A percentile compares a stretch with the other conserved stretches of the same genome.
These are phyloP conservation scores for Parastagonospora avenae DNA, from an alignment of 2,329 filamentous ascomycete genomes.

Conservation along the genomic window DNA sequence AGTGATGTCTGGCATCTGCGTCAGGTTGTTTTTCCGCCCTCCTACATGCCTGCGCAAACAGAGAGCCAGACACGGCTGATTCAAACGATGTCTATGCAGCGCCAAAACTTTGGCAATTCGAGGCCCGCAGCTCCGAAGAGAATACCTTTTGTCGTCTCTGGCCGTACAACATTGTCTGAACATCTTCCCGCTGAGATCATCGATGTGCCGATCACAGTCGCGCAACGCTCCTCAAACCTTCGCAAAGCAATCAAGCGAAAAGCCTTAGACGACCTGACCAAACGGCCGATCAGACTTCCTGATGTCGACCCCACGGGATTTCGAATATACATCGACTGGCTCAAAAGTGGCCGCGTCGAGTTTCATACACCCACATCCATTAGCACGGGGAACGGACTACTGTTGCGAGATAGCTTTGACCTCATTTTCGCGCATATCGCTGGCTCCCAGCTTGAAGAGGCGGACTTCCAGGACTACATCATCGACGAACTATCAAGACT, in stretches of 20 bases:
- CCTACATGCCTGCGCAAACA: neutral
- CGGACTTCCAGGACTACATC: conserved; percentile 17
- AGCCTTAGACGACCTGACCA: neutral
- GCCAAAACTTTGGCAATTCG: neutral
- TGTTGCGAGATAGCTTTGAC: conserved; percentile 13
- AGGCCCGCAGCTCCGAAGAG: neutral
- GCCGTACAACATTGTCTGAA: conserved; percentile 10
- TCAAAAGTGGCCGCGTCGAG: neutral
- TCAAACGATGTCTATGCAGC: neutral
- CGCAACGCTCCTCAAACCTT: conserved; percentile 13
- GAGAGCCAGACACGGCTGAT: neutral
- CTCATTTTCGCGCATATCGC: conserved; percentile 23
- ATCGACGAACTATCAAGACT: conserved; percentile 7
- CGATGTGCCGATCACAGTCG: neutral
- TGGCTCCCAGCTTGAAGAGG: conserved; percentile 12
- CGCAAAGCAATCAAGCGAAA: conserved; percentile 2
- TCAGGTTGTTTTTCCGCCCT: neutral
- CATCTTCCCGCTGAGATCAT: conserved; percentile 9
- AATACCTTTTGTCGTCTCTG: conserved; percentile 13
- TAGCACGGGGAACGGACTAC: neutral
- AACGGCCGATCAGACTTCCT: conserved; percentile 2
- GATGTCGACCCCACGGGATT: conserved; percentile 17
- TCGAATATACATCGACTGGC: conserved; percentile 17
- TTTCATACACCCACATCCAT: neutral
- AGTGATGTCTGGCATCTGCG: too few species aligned